Evolutionary conservation across 116 monocot genomes (phyloP), one percentile per base, ranked within the genome.

Genomic region (Iris pallida): DNA sequence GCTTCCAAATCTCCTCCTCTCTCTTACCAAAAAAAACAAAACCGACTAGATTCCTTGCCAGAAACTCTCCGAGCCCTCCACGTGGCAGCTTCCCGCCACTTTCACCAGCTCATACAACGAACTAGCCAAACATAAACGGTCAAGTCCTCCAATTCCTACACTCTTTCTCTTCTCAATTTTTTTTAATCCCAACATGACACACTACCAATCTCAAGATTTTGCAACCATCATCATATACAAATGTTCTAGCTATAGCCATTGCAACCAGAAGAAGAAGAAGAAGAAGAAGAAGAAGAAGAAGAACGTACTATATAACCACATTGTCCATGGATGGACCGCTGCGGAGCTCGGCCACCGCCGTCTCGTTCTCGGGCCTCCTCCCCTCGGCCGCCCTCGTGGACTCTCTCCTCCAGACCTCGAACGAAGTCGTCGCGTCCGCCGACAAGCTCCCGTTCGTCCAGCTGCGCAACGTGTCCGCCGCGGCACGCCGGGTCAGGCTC

Each of bases 301-400:
- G n/a, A n/a, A n/a, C n/a, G n/a, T n/a, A n/a, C n/a, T n/a, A n/a
- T n/a, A n/a, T 30, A 30, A 1, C 30, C 30, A 30, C 30, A 30
- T 30, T 30, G 30, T 30, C 30, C 3, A 30, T 30, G 30, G 3
- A 18, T 47, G 64, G 48, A 13, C 55, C 42, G 16, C 30, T 53
- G 5, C 65, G 15, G 48, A 2, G 45, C 68, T 9, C 51, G 63
- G 45, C 17, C 58, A 13, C 12, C 5, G 14, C 13, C 57, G 5
- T 44, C 18, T 13, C 42, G 4, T 63, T 81, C 45, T 57, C 75
- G 55, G 81, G 80, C 53, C 64, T 80, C 45, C 72, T 61, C 45
- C 76, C 76, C 19, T 57, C 72, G 17, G 47, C 57, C 41, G 52
- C 72, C 4, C 71, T 81, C 17, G 14, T 67, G 9, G 74, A 73